These are phyloP conservation scores for Viola pubescens DNA, from an alignment of 441 rosid species.

Conservation along the genomic window DNA sequence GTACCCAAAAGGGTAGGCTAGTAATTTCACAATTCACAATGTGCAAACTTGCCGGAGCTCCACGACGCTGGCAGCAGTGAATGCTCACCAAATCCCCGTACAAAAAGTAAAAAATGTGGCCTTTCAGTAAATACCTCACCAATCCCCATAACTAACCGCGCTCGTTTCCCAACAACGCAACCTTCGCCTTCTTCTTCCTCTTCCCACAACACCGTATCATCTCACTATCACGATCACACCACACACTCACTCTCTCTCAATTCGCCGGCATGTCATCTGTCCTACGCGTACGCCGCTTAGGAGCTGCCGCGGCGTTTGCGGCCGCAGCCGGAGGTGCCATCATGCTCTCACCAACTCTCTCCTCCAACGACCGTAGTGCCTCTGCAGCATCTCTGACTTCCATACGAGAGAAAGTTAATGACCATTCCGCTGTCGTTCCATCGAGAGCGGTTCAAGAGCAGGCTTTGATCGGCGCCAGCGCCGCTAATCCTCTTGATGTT, in stretches of 20 bases:
- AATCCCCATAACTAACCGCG: background rate
- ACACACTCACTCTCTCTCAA: background rate
- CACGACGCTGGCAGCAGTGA: too few species aligned
- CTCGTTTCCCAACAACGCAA: slow-evolving; percentile 30
- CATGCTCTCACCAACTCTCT: slow-evolving; percentile 30
- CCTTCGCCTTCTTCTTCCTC: slow-evolving; percentile 11
- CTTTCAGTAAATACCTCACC: slow-evolving; percentile 12
- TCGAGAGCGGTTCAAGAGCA: slow-evolving; percentile 63
- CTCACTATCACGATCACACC: background rate
- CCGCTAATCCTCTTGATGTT: slow-evolving; percentile 63
- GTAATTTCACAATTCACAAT: too few species aligned
- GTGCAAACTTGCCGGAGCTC: too few species aligned
- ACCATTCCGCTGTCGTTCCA: slow-evolving; percentile 50
- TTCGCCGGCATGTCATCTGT: slow-evolving; percentile 38
- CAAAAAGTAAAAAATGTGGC: slow-evolving; percentile 9
- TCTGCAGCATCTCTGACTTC: slow-evolving; percentile 36
- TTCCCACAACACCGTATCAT: slow-evolving; percentile 7
- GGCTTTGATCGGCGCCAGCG: slow-evolving; percentile 42
- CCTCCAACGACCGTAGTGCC: slow-evolving; percentile 49
- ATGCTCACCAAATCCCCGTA: background rate
- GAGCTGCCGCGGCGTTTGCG: slow-evolving; percentile 42
- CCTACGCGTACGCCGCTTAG: slow-evolving; percentile 57
- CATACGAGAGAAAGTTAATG: slow-evolving; percentile 42
- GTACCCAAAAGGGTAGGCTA: too few species aligned
- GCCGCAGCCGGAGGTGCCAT: slow-evolving; percentile 40